phyloP scores from a whole-genome alignment of 1,284 basidiomycete genomes.

The Microbotryomycetes sp. region DNA sequence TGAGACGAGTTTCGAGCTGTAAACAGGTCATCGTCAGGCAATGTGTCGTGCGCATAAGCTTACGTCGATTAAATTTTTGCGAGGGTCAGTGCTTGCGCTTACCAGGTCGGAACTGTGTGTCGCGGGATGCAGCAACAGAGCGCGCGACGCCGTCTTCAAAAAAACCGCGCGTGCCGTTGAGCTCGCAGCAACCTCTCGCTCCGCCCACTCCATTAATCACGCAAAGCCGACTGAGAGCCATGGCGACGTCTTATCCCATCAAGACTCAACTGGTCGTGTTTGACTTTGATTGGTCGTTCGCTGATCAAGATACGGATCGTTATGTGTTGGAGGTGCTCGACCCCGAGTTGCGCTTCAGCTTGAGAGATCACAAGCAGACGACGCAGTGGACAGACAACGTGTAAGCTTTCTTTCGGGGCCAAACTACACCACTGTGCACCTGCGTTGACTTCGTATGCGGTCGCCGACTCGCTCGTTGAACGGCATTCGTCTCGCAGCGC shows the following conservation, averaged over 20 bases:
- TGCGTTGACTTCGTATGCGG: too few species aligned
- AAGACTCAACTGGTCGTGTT: slow-evolving; percentile 79
- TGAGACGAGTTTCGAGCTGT: too few species aligned
- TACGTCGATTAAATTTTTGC: too few species aligned
- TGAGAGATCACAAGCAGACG: slow-evolving; percentile 61
- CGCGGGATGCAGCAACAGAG: too few species aligned
- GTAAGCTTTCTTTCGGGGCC: slow-evolving; percentile 52
- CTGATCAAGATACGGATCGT: slow-evolving; percentile 92
- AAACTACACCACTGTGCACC: background rate
- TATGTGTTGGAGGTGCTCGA: slow-evolving; percentile 91
- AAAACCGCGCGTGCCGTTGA: background rate
- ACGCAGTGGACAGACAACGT: slow-evolving; percentile 92
- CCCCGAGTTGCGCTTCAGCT: slow-evolving; percentile 72
- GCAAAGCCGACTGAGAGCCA: background rate
- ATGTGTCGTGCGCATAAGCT: too few species aligned
- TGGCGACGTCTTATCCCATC: slow-evolving; percentile 29
- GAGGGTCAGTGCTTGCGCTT: too few species aligned
- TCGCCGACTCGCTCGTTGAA: too few species aligned
- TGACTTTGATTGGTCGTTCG: slow-evolving; percentile 82
- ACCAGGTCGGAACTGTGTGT: too few species aligned
- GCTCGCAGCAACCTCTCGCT: background rate
- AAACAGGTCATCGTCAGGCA: too few species aligned
- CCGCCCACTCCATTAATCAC: background rate
- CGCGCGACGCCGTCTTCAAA: background rate
- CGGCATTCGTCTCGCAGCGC: too few species aligned